phyloP scores from a whole-genome alignment of 2,329 filamentous ascomycete genomes.

The Fusarium sacchari region DNA sequence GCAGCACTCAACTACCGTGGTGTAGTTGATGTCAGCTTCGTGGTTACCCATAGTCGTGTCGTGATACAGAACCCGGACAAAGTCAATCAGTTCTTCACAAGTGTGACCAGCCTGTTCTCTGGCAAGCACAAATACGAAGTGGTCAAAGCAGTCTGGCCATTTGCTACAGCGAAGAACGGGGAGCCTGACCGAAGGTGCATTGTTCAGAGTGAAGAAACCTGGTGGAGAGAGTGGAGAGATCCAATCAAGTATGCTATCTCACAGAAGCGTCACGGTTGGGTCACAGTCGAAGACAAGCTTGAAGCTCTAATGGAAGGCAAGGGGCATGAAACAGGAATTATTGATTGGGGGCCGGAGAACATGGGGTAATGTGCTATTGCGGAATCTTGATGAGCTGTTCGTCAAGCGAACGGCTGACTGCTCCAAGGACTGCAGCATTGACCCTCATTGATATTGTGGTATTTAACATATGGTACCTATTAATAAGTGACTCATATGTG shows the following conservation, averaged over 20 bases:
- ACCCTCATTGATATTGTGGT: not conserved
- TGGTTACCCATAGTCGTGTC: conserved; percentile 60
- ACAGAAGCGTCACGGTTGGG: conserved; percentile 52
- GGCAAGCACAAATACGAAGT: conserved; percentile 66
- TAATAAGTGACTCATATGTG: not conserved
- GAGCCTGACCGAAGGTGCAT: conserved; percentile 57
- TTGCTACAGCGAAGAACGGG: conserved; percentile 59
- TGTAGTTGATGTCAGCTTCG: conserved; percentile 59
- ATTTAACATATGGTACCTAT: not conserved
- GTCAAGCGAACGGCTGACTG: not conserved
- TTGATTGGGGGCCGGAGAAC: conserved; percentile 58
- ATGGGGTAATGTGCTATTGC: not conserved
- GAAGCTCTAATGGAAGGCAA: conserved; percentile 63
- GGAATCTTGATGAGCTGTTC: not conserved
- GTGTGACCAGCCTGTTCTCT: conserved; percentile 60
- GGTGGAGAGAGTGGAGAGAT: conserved; percentile 58
- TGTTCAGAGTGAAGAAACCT: conserved; percentile 66
- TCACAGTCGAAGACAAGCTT: conserved; percentile 64
- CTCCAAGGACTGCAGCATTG: not conserved
- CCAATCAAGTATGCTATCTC: conserved; percentile 57
- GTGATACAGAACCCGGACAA: conserved; percentile 62
- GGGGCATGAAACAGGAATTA: conserved; percentile 47
- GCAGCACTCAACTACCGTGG: conserved; percentile 62
- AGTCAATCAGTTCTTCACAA: conserved; percentile 64
- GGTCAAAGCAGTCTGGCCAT: conserved; percentile 66